Conservation (phyloP, 1,284 basidiomycete species). For the Puccinia polysora region DNA sequence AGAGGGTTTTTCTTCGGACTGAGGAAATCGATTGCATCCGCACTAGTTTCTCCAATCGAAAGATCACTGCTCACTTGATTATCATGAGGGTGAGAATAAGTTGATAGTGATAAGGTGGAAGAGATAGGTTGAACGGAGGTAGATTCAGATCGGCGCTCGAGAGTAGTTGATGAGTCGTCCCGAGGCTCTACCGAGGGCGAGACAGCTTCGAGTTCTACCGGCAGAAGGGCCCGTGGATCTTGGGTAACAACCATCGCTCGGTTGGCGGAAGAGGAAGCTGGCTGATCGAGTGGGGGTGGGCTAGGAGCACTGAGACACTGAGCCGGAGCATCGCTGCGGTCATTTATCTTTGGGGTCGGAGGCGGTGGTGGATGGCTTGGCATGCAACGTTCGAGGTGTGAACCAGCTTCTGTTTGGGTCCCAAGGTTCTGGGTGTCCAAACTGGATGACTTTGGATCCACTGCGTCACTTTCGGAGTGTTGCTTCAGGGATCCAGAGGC, state of each 20-base stretch:
- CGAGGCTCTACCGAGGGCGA: not conserved
- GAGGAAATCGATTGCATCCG: constrained; percentile 31
- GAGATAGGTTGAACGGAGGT: constrained; percentile 23
- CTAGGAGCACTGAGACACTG: not conserved
- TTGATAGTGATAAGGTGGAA: not conserved
- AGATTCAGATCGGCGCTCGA: constrained; percentile 5
- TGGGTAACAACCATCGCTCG: no score
- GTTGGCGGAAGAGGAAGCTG: not conserved
- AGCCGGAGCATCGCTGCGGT: not conserved
- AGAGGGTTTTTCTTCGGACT: constrained; percentile 27
- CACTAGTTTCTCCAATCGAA: constrained; percentile 18
- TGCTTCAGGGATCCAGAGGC: not conserved
- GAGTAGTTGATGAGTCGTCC: not conserved
- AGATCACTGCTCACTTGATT: not conserved
- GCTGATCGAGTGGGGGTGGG: constrained; percentile 1
- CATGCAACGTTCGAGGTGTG: not conserved
- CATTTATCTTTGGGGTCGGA: not conserved
- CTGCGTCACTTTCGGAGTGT: not conserved
- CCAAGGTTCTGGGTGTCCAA: not conserved
- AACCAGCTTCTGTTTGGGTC: not conserved
- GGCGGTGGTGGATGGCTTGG: not conserved
- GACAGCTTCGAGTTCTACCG: not conserved
- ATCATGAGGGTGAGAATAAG: not conserved
- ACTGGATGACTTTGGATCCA: not conserved
- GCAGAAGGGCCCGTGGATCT: not conserved